Evolutionary conservation across 1,284 basidiomycete genomes (phyloP), one percentile per base, ranked within the genome.

Genomic region (Vanrija sp.): DNA sequence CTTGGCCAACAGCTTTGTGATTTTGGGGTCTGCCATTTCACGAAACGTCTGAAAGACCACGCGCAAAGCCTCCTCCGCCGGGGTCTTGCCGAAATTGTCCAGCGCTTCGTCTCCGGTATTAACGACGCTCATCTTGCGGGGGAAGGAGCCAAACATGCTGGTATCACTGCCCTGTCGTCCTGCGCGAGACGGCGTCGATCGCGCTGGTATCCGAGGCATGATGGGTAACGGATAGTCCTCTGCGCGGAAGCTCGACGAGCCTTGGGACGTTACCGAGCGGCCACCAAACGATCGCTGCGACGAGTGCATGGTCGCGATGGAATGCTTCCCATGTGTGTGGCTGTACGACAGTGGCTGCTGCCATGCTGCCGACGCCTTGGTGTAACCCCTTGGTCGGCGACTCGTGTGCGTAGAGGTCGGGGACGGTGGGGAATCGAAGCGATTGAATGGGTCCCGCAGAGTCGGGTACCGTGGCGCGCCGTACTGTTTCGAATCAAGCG

Each of bases 41-140:
- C 87, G 87, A 66, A 93, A 93, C 6, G 87, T 84, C 50, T 89
- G 86, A 72, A 93, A 92, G 7, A 93, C 82, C 0, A 89, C 88
- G 67, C 91, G 87, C 34, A 94, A 76, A 1, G 91, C 91, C 65
- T 88, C 91, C 64, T 93, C 91, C 0, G 86, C 86, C 0, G 91
- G 91, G 12, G 87, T 90, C 65, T 66, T 65, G 0, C 69, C 68
- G 16, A 65, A 56, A 26, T 47, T 25, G 9, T 71, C 69, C 9
- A 59, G 23, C 12, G 52, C 52, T 43, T 66, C 65, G 38, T 68
- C 58, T 3, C 58, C 65, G 12, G 66, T 64, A 10, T 69, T 53
- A 23, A 23, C 21, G 59, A 34, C 34, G 14, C 70, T 71, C 12
- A 61, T 63, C 49, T 63, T 55, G 40, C 66, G 55, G 23, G 58